Evolutionary conservation across 108 stramenopile genomes (phyloP).

Genomic region (Nitzschia inconspicua): DNA sequence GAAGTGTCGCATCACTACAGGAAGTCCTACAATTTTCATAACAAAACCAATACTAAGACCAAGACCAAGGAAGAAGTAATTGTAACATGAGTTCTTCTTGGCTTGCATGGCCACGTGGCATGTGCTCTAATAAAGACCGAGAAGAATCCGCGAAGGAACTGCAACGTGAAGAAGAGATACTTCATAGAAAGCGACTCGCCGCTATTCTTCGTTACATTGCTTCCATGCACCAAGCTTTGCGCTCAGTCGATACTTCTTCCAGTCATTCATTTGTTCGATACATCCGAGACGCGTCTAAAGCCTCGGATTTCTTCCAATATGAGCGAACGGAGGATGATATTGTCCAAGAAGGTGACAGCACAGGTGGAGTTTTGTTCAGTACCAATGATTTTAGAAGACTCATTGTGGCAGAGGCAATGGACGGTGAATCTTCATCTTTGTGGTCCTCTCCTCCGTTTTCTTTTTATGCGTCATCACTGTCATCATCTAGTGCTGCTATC

Average conservation of each 20-base stretch:
- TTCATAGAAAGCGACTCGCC: slow-evolving; percentile 46
- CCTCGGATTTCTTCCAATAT: slow-evolving; percentile 19
- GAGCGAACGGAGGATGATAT: slow-evolving; percentile 5
- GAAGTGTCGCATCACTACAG: too few species aligned
- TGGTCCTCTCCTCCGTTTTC: slow-evolving; percentile 31
- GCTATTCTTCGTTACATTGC: slow-evolving; percentile 57
- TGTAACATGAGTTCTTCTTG: too few species aligned
- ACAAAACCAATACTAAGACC: too few species aligned
- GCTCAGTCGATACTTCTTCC: not conserved
- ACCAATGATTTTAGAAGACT: slow-evolving; percentile 28
- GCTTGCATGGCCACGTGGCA: too few species aligned
- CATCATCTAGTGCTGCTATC: not conserved
- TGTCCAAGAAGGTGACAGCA: not conserved
- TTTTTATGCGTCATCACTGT: slow-evolving; percentile 29
- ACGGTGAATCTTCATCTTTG: not conserved
- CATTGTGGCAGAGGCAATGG: not conserved
- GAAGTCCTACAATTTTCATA: too few species aligned
- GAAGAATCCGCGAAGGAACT: too few species aligned
- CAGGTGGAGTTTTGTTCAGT: slow-evolving; percentile 28
- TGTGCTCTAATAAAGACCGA: too few species aligned
- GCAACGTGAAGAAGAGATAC: slow-evolving; percentile 4
- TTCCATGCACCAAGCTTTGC: slow-evolving; percentile 32
- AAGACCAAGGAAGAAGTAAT: too few species aligned
- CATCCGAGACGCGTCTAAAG: not conserved
- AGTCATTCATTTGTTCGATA: slow-evolving; percentile 26